Percentiles rank a stretch among this genome's conserved stretches.
Evolutionary conservation across 148 eudicot genomes (phyloP).

Genomic region (Diospyros lotus): DNA sequence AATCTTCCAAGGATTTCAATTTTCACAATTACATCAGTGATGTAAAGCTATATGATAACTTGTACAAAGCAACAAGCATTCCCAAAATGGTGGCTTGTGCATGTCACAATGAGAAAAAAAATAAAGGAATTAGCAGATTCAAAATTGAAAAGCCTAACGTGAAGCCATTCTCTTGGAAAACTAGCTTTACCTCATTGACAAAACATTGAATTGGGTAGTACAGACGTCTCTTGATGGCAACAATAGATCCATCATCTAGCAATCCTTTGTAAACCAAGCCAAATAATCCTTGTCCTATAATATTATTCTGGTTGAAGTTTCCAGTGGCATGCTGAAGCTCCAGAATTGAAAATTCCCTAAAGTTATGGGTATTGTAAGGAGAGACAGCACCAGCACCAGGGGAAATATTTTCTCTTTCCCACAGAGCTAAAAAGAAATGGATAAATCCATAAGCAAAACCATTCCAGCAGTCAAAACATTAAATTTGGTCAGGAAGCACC

Average conservation of each 20-base stretch:
- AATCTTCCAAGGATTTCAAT: not conserved
- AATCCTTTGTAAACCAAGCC: slow-evolving; percentile 23
- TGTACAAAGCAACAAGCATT: not conserved
- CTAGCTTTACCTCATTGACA: slow-evolving; percentile 10
- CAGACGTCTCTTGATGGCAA: slow-evolving; percentile 17
- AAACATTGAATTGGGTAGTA: slow-evolving; percentile 10
- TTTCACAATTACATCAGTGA: not conserved
- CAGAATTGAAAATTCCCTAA: slow-evolving; percentile 12
- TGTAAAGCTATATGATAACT: not conserved
- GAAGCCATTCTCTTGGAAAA: not conserved
- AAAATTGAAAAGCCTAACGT: not conserved
- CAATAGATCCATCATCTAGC: slow-evolving; percentile 19
- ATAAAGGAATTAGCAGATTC: not conserved
- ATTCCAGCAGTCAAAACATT: not conserved
- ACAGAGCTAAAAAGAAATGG: slow-evolving; percentile 4
- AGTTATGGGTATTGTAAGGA: slow-evolving; percentile 6
- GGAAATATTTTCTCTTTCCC: slow-evolving; percentile 10
- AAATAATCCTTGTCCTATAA: slow-evolving; percentile 16
- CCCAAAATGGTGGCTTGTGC: not conserved
- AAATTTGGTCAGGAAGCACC: not conserved
- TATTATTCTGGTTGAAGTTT: slow-evolving; percentile 15
- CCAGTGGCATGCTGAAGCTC: slow-evolving; percentile 20
- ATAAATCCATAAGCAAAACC: not conserved
- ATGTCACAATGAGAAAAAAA: not conserved
- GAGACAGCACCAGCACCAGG: slow-evolving; percentile 13